These are phyloP conservation scores for Fomitopsis betulina DNA, from an alignment of 1,284 basidiomycete genomes.

Conservation along the genomic window DNA sequence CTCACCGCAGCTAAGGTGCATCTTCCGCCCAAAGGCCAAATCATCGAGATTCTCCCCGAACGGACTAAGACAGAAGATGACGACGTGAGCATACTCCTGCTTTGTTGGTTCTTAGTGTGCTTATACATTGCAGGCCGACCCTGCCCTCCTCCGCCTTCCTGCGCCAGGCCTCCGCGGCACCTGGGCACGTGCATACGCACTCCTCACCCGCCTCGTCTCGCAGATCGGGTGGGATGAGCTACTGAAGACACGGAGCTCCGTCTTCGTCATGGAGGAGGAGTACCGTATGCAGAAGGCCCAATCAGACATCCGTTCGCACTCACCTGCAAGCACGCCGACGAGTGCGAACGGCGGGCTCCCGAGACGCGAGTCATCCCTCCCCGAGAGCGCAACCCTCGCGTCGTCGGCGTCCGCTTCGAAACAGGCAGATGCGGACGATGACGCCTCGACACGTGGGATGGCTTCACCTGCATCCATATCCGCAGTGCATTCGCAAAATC, in stretches of 20 bases:
- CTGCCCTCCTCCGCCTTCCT: constrained; percentile 88
- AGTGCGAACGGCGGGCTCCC: constrained; percentile 39
- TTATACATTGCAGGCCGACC: constrained; percentile 63
- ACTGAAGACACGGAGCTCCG: constrained; percentile 86
- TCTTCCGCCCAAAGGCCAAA: constrained; percentile 82
- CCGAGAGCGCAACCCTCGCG: constrained; percentile 23
- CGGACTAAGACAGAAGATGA: constrained; percentile 77
- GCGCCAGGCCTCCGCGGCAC: constrained; percentile 94
- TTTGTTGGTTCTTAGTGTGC: background rate
- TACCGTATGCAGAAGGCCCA: constrained; percentile 86
- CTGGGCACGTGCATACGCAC: constrained; percentile 90
- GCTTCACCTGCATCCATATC: constrained; percentile 21
- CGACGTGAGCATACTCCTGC: constrained; percentile 47
- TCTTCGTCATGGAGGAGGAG: constrained; percentile 99
- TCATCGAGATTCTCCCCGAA: constrained; percentile 78
- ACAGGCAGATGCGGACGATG: constrained; percentile 45
- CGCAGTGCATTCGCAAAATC: constrained; percentile 14
- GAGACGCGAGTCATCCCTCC: constrained; percentile 15
- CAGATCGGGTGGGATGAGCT: constrained; percentile 99
- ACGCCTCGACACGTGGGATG: constrained; percentile 68
- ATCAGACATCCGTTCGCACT: constrained; percentile 41
- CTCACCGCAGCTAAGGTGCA: constrained; percentile 82
- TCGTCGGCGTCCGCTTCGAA: constrained; percentile 24
- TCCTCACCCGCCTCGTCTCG: constrained; percentile 86
- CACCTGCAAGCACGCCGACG: constrained; percentile 40